Base-by-base conservation (phyloP, 2,329 filamentous ascomycete genomes). In the Colletotrichum filicis region DNA sequence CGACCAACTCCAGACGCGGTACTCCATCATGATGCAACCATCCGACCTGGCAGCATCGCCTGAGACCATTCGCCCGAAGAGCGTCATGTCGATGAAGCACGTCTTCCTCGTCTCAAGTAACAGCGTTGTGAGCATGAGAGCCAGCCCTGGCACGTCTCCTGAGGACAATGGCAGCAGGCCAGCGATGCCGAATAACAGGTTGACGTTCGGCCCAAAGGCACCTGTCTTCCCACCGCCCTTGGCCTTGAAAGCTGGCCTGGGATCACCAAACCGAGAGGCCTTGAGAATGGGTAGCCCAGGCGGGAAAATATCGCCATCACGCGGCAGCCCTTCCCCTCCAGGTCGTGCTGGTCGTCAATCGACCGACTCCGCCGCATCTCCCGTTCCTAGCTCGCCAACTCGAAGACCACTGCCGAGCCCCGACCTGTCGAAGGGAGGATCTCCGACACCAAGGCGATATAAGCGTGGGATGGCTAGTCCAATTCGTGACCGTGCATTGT, bases 71-170 rank as follows among this genome's bases (percentile, higher is more conserved):
- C 73, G 70, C 2, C 70, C 74, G 5, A 66, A 64, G 62, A 75
- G 66, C 63, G 74, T 75, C n/a, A 49, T 49, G 19, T 65, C 73
- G n/a, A 73, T 74, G 73, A 75, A 75, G 64, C 74, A 73, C 55
- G 66, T 55, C 8, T 70, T 75, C 26, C 53, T 73, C 9, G 69
- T 68, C 26, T 64, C 67, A 3, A 75, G 73, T 66, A 70, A 46
- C 32, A 74, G 68, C 42, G 66, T 67, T 12, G 49, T 32, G 24
- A 74, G 74, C 49, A 75, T 75, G 73, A 53, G 64, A 11, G 74
- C 73, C 49, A 73, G 65, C 37, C 73, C 74, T 1, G 74, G 68
- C 0, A 75, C 66, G 11, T 66, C 71, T 22, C 73, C 74, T 19
- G 73, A 75, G 42, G 74, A 75, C 19, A 68, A 66, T 42, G 19